A percentile compares a stretch with the other conserved stretches of the same genome.
These are phyloP conservation scores for Lotus japonicus DNA, from an alignment of 306 rosid species.

Conservation along the genomic window DNA sequence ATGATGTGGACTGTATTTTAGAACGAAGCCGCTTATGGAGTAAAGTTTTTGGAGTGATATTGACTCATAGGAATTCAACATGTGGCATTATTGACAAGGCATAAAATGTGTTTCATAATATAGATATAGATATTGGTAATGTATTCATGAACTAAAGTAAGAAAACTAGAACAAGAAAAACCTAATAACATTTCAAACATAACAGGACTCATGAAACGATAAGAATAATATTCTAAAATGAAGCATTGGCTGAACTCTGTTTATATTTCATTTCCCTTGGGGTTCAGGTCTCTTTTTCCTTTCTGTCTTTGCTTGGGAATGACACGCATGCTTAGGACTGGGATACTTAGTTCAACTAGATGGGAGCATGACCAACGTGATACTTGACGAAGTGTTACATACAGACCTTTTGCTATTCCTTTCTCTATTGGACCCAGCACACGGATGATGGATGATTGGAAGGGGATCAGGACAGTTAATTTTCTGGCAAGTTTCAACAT, in stretches of 20 bases:
- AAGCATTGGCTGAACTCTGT: background rate
- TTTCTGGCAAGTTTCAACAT: background rate
- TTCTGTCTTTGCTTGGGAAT: background rate
- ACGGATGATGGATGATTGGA: background rate
- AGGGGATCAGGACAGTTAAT: background rate
- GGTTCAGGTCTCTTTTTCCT: background rate
- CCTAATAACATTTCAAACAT: background rate
- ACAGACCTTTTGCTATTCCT: background rate
- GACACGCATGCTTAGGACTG: background rate
- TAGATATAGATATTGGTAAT: background rate
- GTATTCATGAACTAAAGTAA: background rate
- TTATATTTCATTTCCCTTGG: slow-evolving; percentile 1
- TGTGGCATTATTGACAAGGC: background rate
- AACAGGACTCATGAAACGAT: background rate
- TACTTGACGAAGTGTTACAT: background rate
- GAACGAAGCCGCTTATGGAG: background rate
- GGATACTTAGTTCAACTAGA: background rate
- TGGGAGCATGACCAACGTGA: background rate
- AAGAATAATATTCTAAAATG: background rate
- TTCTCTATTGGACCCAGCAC: background rate
- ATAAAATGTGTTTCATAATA: background rate
- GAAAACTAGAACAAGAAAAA: background rate
- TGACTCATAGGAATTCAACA: background rate
- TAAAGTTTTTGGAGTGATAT: background rate
- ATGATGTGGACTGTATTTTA: slow-evolving; percentile 1